Conservation (phyloP, 805 yeast species). For the Candida palmyrensis region DNA sequence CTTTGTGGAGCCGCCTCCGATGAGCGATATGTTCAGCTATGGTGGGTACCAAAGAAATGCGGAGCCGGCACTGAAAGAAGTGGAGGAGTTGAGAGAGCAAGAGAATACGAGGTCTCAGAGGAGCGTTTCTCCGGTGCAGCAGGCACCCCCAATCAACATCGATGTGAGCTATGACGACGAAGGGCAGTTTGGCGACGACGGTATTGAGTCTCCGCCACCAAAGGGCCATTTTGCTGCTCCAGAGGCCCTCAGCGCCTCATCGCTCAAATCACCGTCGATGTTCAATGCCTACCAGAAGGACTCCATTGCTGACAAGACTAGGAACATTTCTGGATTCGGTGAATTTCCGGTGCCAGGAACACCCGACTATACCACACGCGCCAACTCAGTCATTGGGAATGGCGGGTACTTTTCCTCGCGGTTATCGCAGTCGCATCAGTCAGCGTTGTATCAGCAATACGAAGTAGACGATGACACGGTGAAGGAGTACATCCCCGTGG, state of each 20-base stretch:
- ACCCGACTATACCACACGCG: conserved; percentile 40
- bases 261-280: conserved; percentile 12
- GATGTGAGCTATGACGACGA: conserved; percentile 5
- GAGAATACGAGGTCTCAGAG: no score
- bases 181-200: conserved; percentile 1
- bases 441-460: conserved; percentile 39
- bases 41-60: conserved; percentile 7
- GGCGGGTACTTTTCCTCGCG: conserved; percentile 34
- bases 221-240: neutral
- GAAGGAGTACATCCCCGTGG: conserved; percentile 35
- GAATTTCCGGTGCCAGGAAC: conserved; percentile 43
- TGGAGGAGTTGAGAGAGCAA: neutral
- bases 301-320: conserved; percentile 1
- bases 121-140: no score
- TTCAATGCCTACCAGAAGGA: conserved; percentile 23
- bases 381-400: conserved; percentile 35
- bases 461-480: conserved; percentile 43
- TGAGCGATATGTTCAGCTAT: conserved; percentile 9
- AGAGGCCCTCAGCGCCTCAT: no score
- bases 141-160: no score
- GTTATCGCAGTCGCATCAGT: conserved; percentile 40
- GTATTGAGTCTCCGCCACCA: neutral
- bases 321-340: conserved; percentile 9
- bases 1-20: neutral
- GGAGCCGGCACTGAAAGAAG: neutral